Evolutionary conservation across 2,329 filamentous ascomycete genomes (phyloP).

Genomic region (Venturia oleaginea): DNA sequence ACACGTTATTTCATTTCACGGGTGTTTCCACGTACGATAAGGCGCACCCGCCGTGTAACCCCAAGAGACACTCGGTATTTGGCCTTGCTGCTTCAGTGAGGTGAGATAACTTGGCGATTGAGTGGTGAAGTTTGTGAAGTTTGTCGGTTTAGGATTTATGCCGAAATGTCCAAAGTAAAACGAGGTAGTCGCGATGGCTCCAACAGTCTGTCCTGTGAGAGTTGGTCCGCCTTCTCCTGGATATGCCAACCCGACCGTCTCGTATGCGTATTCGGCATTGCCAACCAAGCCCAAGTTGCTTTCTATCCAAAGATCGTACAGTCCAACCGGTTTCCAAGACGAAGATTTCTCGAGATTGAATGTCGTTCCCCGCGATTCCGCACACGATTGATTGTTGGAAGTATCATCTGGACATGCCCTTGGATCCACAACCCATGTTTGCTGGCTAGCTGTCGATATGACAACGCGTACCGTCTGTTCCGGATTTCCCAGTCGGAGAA

Average conservation of each 20-base stretch:
- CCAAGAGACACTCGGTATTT: constrained; percentile 64
- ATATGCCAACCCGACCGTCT: constrained; percentile 34
- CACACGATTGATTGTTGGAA: constrained; percentile 35
- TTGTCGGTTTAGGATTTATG: constrained; percentile 41
- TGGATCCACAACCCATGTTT: constrained; percentile 59
- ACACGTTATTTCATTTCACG: background rate
- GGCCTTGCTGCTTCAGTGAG: constrained; percentile 45
- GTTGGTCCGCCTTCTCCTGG: constrained; percentile 31
- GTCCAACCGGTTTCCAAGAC: constrained; percentile 50
- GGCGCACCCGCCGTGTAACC: constrained; percentile 68
- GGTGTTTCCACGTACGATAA: constrained; percentile 45
- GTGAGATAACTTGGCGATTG: constrained; percentile 46
- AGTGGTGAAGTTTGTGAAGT: constrained; percentile 43
- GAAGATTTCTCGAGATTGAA: constrained; percentile 47
- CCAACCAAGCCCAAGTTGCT: constrained; percentile 47
- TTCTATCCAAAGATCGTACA: constrained; percentile 51
- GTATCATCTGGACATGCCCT: constrained; percentile 42
- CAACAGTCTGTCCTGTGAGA: constrained; percentile 34
- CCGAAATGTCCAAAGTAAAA: constrained; percentile 40
- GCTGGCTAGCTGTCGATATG: constrained; percentile 59
- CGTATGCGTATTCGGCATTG: constrained; percentile 57
- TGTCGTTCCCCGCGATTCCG: constrained; percentile 47
- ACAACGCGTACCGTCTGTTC: constrained; percentile 46
- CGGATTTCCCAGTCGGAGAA: constrained; percentile 48
- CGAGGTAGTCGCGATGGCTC: constrained; percentile 29